These are phyloP conservation scores for Eucalyptus sp. DNA, from an alignment of 345 rosid species.

Conservation along the genomic window DNA sequence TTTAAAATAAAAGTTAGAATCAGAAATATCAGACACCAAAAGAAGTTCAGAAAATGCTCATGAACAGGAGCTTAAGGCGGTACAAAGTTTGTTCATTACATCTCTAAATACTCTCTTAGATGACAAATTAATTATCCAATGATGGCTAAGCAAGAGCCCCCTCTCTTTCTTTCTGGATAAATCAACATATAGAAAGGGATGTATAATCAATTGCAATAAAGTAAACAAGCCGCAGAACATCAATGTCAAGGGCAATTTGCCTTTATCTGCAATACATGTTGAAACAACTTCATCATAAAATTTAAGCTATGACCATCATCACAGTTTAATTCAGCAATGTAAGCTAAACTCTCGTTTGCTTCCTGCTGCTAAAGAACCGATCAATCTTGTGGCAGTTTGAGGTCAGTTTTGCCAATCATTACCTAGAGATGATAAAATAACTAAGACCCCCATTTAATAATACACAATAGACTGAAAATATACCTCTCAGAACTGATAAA, in stretches of 20 bases:
- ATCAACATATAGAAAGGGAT: background rate
- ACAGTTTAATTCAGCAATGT: background rate
- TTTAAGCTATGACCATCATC: background rate
- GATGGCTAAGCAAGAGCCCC: background rate
- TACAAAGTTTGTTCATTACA: background rate
- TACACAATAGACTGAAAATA: background rate
- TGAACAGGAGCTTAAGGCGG: background rate
- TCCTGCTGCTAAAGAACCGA: background rate
- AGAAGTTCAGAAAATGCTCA: background rate
- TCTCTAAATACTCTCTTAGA: background rate
- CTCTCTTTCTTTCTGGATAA: background rate
- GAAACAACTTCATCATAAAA: background rate
- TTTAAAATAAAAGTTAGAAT: background rate
- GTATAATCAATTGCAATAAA: background rate
- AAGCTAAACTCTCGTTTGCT: background rate
- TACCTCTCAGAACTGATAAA: conserved; percentile 86
- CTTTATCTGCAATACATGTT: background rate
- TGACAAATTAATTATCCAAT: background rate
- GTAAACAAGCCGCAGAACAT: background rate
- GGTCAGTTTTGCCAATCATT: background rate
- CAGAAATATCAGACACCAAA: background rate
- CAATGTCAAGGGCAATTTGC: background rate
- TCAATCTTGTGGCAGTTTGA: background rate
- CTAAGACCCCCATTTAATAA: background rate
- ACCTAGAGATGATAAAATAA: background rate